Conservation (phyloP, 148 eudicot species). For the Rhododendron williamsianum region DNA sequence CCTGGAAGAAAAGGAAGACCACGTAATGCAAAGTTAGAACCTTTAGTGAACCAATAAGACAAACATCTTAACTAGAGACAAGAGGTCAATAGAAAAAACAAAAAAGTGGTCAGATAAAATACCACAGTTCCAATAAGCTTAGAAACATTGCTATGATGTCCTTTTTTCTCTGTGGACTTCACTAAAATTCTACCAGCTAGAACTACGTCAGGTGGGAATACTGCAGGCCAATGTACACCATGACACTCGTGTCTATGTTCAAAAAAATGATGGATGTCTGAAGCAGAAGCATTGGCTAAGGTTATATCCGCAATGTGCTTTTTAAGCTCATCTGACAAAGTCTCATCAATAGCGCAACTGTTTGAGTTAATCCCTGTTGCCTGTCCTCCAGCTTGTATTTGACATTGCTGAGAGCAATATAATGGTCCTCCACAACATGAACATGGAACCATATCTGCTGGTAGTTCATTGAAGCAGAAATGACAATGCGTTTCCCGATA, state of each 20-base stretch:
- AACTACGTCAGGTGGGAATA: slow-evolving; percentile 77
- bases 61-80: background rate
- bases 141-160: slow-evolving; percentile 21
- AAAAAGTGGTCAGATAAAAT: slow-evolving; percentile 13
- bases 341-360: slow-evolving; percentile 16
- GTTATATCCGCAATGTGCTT: slow-evolving; percentile 42
- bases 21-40: slow-evolving; percentile 12
- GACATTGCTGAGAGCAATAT: slow-evolving; percentile 75
- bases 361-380: slow-evolving; percentile 15
- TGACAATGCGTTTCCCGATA: slow-evolving; percentile 91
- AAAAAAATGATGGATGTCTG: slow-evolving; percentile 28
- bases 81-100: slow-evolving; percentile 7
- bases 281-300: slow-evolving; percentile 21
- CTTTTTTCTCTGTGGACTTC: slow-evolving; percentile 47
- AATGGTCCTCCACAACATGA: slow-evolving; percentile 64
- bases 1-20: slow-evolving; percentile 35
- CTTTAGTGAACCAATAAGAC: slow-evolving; percentile 4
- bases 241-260: slow-evolving; percentile 86
- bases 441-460: slow-evolving; percentile 76
- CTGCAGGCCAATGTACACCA: slow-evolving; percentile 89
- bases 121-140: slow-evolving; percentile 40
- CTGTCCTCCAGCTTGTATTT: slow-evolving; percentile 56
- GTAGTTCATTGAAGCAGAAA: slow-evolving; percentile 80
- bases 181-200: slow-evolving; percentile 76
- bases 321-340: slow-evolving; percentile 51